Conservation (phyloP, 805 yeast genomes). For the Cyberlindnera euphorbiae region DNA sequence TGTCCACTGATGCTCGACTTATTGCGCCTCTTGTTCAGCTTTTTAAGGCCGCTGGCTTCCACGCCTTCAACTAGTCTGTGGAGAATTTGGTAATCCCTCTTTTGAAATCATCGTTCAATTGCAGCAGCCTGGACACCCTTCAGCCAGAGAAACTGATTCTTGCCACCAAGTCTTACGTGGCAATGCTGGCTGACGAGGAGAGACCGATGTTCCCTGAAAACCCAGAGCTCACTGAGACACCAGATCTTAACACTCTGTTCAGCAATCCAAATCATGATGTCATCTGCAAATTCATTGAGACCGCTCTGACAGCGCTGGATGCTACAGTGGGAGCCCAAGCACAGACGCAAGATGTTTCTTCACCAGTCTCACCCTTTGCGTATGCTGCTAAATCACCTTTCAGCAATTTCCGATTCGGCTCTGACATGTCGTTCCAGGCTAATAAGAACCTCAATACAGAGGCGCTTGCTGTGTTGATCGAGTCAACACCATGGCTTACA, state of each 20-base stretch:
- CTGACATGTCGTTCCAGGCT: slow-evolving; percentile 34
- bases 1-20: slow-evolving; percentile 55
- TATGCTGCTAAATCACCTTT: slow-evolving; percentile 31
- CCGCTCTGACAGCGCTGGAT: slow-evolving; percentile 57
- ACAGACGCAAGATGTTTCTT: slow-evolving; percentile 19
- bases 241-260: slow-evolving; percentile 28
- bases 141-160: slow-evolving; percentile 68
- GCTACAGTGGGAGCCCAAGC: slow-evolving; percentile 41
- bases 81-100: slow-evolving; percentile 76
- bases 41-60: slow-evolving; percentile 72
- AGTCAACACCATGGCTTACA: slow-evolving; percentile 69
- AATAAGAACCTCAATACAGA: slow-evolving; percentile 43
- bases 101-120: slow-evolving; percentile 56
- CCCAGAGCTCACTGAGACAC: slow-evolving; percentile 29
- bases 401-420: slow-evolving; percentile 36
- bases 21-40: slow-evolving; percentile 66
- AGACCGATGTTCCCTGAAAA: slow-evolving; percentile 72
- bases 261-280: slow-evolving; percentile 57
- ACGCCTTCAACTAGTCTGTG: slow-evolving; percentile 71
- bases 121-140: slow-evolving; percentile 52
- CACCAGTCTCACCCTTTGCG: slow-evolving; percentile 33
- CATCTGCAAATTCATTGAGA: slow-evolving; percentile 53
- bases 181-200: slow-evolving; percentile 62
- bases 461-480: slow-evolving; percentile 64
- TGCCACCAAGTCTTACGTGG: slow-evolving; percentile 64